Percentiles rank a stretch among this genome's conserved stretches.
Evolutionary conservation across 495 filamentous ascomycete species (phyloP).

Genomic region (Lasiosphaeria miniovina): DNA sequence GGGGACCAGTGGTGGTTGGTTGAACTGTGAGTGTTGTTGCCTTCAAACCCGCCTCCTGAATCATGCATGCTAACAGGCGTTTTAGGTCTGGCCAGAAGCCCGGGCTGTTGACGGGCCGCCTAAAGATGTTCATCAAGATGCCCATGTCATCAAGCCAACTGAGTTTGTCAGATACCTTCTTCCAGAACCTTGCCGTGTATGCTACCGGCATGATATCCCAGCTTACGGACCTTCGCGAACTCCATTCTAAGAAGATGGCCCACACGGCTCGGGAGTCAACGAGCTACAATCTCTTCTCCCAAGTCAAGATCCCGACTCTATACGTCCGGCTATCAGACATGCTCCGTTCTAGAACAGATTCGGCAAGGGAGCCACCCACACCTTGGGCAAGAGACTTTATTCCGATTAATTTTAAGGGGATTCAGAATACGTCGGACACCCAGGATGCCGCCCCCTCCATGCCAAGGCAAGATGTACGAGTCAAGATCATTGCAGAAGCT

Average conservation of each 20-base stretch:
- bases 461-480: conserved; percentile 4
- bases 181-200: conserved; percentile 39
- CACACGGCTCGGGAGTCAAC: conserved; percentile 23
- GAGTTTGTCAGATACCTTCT: conserved; percentile 36
- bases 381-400: conserved; percentile 56
- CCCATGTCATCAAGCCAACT: conserved; percentile 36
- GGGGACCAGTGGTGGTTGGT: conserved; percentile 77
- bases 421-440: conserved; percentile 27
- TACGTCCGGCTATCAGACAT: conserved; percentile 44
- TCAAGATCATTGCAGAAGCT: conserved; percentile 30
- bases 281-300: conserved; percentile 27
- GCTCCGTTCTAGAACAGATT: conserved; percentile 20
- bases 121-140: conserved; percentile 34
- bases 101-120: conserved; percentile 18
- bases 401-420: conserved; percentile 49
- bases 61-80: background rate
- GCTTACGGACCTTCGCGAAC: conserved; percentile 40
- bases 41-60: background rate
- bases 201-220: conserved; percentile 42
- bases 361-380: conserved; percentile 2
- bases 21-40: conserved; percentile 49
- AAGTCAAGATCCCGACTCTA: conserved; percentile 44
- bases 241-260: conserved; percentile 36
- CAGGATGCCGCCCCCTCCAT: conserved; percentile 15
- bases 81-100: conserved; percentile 15